Evolutionary conservation across 495 filamentous ascomycete species (phyloP).

Genomic region (Aspergillus cavernicola): DNA sequence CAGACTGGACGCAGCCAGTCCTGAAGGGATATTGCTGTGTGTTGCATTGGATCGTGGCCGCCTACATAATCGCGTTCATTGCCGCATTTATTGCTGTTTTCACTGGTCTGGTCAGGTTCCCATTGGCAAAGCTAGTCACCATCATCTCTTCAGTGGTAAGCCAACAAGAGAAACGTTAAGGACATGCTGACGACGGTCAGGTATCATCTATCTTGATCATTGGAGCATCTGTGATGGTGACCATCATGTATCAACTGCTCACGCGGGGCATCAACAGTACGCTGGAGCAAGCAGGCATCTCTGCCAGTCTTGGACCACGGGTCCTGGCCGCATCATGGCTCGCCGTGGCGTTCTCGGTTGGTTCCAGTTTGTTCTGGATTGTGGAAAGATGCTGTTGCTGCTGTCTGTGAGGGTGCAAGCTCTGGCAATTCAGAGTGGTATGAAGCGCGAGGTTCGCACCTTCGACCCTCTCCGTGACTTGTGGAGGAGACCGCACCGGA

Average conservation of each 20-base stretch:
- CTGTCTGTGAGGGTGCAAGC: background rate
- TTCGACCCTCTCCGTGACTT: background rate
- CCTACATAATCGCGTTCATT: slow-evolving; percentile 1
- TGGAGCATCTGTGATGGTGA: background rate
- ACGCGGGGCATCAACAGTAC: background rate
- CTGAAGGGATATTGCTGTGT: slow-evolving; percentile 1
- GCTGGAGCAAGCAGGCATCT: background rate
- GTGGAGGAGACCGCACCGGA: background rate
- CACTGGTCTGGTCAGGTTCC: slow-evolving; percentile 1
- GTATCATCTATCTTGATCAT: background rate
- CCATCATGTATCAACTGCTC: background rate
- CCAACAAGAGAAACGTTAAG: background rate
- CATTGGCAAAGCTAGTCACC: background rate
- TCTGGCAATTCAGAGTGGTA: background rate
- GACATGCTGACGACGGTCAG: background rate
- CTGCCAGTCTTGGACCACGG: background rate
- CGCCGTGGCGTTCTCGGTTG: slow-evolving; percentile 3
- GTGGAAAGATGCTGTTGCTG: background rate
- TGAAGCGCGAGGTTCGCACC: background rate
- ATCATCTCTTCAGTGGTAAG: slow-evolving; percentile 3
- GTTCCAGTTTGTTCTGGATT: background rate
- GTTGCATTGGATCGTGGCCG: background rate
- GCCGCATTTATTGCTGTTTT: background rate
- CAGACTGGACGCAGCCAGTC: background rate
- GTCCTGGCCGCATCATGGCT: background rate